Evolutionary conservation across 2,329 filamentous ascomycete species (phyloP).

Genomic region (Pyricularia grisea): DNA sequence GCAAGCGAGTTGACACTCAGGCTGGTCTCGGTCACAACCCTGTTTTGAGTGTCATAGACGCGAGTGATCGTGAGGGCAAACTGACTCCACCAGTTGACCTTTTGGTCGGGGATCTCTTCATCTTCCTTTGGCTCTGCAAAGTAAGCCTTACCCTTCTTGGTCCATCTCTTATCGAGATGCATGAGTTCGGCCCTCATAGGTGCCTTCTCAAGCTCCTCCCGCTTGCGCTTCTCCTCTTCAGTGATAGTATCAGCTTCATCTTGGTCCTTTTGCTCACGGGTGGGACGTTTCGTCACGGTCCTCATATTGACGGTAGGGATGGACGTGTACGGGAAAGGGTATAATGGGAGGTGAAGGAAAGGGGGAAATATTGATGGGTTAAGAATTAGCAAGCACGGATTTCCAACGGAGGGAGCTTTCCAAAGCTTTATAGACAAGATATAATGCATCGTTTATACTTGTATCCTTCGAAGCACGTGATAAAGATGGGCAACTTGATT

Average conservation of each 20-base stretch:
- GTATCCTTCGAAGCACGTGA: background rate
- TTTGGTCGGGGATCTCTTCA: conserved; percentile 16
- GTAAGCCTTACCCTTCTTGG: conserved; percentile 16
- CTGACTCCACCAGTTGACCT: conserved; percentile 20
- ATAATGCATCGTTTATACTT: background rate
- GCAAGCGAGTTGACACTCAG: conserved; percentile 15
- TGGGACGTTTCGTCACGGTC: background rate
- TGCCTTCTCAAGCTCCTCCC: conserved; percentile 15
- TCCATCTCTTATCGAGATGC: conserved; percentile 21
- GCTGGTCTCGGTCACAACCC: conserved; percentile 9
- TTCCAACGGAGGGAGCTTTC: background rate
- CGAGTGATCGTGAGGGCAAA: conserved; percentile 18
- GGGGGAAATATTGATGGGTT: background rate
- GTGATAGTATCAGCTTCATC: conserved; percentile 9
- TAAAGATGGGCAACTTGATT: background rate
- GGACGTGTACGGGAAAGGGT: background rate
- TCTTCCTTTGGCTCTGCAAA: conserved; percentile 20
- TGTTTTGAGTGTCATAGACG: conserved; percentile 12
- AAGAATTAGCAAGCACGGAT: background rate
- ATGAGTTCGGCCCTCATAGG: conserved; percentile 20
- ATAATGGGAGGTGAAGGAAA: background rate
- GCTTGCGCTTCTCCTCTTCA: conserved; percentile 13
- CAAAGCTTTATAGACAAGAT: background rate
- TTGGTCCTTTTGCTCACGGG: background rate
- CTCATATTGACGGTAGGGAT: background rate